These are phyloP conservation scores for Heteromeles arbutifolia DNA, from an alignment of 306 rosid genomes.

Conservation along the genomic window DNA sequence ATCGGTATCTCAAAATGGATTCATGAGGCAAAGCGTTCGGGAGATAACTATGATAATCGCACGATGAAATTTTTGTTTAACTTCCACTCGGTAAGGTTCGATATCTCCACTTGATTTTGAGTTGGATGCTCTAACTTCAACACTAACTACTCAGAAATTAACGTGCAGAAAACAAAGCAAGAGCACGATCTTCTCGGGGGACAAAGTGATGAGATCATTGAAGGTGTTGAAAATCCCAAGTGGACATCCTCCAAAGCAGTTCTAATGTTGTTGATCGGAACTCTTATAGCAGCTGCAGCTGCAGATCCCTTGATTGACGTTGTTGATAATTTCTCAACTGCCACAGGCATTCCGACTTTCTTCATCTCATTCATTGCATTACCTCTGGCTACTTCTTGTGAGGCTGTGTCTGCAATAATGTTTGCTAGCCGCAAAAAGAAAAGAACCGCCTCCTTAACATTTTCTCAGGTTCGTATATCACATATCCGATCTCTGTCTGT, in stretches of 20 bases:
- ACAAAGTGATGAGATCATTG: slow-evolving; percentile 38
- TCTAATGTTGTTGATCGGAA: slow-evolving; percentile 52
- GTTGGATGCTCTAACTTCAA: too few species aligned
- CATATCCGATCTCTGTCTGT: neutral
- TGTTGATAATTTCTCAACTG: slow-evolving; percentile 81
- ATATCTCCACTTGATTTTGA: too few species aligned
- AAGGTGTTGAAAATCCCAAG: slow-evolving; percentile 30
- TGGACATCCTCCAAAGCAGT: slow-evolving; percentile 50
- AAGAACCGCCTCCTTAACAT: slow-evolving; percentile 79
- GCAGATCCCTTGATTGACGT: slow-evolving; percentile 92
- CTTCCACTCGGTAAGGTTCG: slow-evolving; percentile 51
- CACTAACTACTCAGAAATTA: neutral
- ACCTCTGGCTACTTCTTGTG: slow-evolving; percentile 90
- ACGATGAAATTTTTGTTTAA: slow-evolving; percentile 36
- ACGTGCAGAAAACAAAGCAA: slow-evolving; percentile 57
- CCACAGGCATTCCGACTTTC: slow-evolving; percentile 85
- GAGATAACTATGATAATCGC: slow-evolving; percentile 41
- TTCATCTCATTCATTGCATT: slow-evolving; percentile 80
- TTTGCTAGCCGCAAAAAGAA: slow-evolving; percentile 79
- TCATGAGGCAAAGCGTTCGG: slow-evolving; percentile 25
- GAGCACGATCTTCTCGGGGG: slow-evolving; percentile 59
- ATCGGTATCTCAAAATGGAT: slow-evolving; percentile 70
- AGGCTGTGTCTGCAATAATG: slow-evolving; percentile 82
- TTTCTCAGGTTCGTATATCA: slow-evolving; percentile 36
- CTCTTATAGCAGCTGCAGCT: slow-evolving; percentile 66